Base-by-base conservation (phyloP, 1,284 basidiomycete species). In the Coriolopsis trogii region DNA sequence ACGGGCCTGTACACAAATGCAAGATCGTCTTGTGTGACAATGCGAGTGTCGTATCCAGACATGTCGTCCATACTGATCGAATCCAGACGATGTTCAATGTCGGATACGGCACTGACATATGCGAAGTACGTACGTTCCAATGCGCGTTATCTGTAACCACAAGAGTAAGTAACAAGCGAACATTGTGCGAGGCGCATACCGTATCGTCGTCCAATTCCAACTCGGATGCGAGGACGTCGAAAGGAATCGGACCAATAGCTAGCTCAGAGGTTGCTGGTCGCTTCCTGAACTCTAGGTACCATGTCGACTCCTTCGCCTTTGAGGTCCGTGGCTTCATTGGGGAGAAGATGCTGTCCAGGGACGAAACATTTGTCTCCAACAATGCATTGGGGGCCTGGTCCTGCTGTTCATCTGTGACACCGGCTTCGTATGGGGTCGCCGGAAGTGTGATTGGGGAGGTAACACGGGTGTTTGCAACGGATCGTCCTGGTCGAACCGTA, bases 1-100 rank as follows among this genome's bases (percentile, higher is more conserved):
- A 82, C 68, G 0, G 84, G 83, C 50, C 81, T 75, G 42, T 76
- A 73, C 7, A 82, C 39, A 54, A 84, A 85, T 0, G 73, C 78
- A 49, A 76, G 60, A 23, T 76, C 58, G 1, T 47, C 44, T 26
- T 64, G 55, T 20, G 73, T 69, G 37, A 72, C 67, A 6, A 80
- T 42, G 9, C 73, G 71, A 28, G 75, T 62, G 41, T 72, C 67
- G n/a, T 72, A 63, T 4, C 72, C 68, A 9, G 61, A 48, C 40
- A 60, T 61, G 6, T 57, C 58, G 36, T 65, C 55, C 34, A 77
- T 65, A 37, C 76, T 80, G 46, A 7, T 16, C 7, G 24, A 2
- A 24, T 6, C 7, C 33, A n/a, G n/a, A 8, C n/a, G n/a, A n/a
- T 8, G 15, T 12, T 41, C 25, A 46, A 16, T 18, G 10, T 15